Evolutionary conservation across 2,329 filamentous ascomycete species (phyloP), one percentile per base, ranked within the genome.

Genomic region (Xylariaceae sp.): DNA sequence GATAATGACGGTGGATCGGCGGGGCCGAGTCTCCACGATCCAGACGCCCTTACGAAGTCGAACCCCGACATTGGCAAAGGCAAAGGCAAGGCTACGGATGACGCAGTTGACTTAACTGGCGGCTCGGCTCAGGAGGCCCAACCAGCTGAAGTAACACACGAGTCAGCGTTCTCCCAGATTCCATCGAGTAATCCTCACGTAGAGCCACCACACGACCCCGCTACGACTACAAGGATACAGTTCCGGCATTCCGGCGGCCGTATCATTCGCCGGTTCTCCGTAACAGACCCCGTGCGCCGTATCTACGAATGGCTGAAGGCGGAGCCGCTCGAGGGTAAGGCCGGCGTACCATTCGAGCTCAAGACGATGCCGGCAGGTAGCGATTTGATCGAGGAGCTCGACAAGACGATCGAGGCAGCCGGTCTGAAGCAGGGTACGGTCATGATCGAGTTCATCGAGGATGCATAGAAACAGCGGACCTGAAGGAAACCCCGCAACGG

Each of bases 301-400:
- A 87, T 99, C 44, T 99, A 93, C 73, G 95, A 99, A 76, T 99
- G 93, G 91, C 85, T 99, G 62, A 99, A 98, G 77, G 89, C 93
- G 0, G 86, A 89, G 57, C 90, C 92, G 1, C 74, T 96, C 47
- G 89, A 93, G 63, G 91, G 89, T 66, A 93, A 91, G 73, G 83
- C 84, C 26, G 90, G 89, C 0, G 74, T 89, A 12, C 83, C 85
- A 59, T 99, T 99, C 74, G 93, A 98, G 72, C 81, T 99, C 63
- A 92, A 95, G 72, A 85, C 85, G 60, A 89, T 96, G 85, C 82
- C 82, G 0, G 78, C 79, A 59, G 91, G 92, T 46, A 89, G 88
- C 70, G 95, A 99, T 67, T 75, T 99, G 56, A 89, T 97, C 42
- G 87, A 89, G 18, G 76, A 80, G 52, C 78, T 97, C 47, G 88